Conservation (phyloP, 768 basidiomycete genomes). For the Psilocybe sp. region DNA sequence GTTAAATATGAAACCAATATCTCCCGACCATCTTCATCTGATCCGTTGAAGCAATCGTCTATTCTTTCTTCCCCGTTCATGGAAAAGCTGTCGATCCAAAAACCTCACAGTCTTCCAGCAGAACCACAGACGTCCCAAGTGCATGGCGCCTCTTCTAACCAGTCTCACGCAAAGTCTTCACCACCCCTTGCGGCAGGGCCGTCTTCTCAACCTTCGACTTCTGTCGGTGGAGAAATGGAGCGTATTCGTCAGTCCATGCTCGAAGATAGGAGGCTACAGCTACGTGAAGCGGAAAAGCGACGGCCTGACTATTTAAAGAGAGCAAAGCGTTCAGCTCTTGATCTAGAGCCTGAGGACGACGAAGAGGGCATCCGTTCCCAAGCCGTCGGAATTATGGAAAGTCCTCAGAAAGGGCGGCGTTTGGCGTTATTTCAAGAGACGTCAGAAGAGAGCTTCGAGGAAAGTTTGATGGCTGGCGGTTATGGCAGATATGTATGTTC, state of each 20-base stretch:
- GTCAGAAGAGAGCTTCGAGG: constrained; percentile 81
- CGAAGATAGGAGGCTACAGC: constrained; percentile 46
- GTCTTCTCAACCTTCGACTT: constrained; percentile 15
- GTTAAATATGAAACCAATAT: constrained; percentile 18
- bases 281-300: constrained; percentile 56
- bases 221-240: constrained; percentile 54
- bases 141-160: constrained; percentile 24
- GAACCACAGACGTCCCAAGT: constrained; percentile 11
- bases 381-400: constrained; percentile 62
- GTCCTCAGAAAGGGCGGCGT: constrained; percentile 69
- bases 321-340: constrained; percentile 45
- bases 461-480: constrained; percentile 79
- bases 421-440: constrained; percentile 79
- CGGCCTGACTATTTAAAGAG: constrained; percentile 75
- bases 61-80: constrained; percentile 46
- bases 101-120: constrained; percentile 10
- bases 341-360: constrained; percentile 32
- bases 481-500: constrained; percentile 72
- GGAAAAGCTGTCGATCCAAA: constrained; percentile 31
- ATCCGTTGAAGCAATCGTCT: constrained; percentile 18
- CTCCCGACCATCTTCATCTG: constrained; percentile 20
- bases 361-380: constrained; percentile 30
- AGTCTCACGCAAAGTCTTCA: constrained; percentile 20
- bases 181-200: constrained; percentile 15
- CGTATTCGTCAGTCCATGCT: constrained; percentile 54